Percentiles rank a stretch among this genome's conserved stretches.
phyloP scores from a whole-genome alignment of 176 grass and related monocot species.

The Dendrocalamus sinicus region DNA sequence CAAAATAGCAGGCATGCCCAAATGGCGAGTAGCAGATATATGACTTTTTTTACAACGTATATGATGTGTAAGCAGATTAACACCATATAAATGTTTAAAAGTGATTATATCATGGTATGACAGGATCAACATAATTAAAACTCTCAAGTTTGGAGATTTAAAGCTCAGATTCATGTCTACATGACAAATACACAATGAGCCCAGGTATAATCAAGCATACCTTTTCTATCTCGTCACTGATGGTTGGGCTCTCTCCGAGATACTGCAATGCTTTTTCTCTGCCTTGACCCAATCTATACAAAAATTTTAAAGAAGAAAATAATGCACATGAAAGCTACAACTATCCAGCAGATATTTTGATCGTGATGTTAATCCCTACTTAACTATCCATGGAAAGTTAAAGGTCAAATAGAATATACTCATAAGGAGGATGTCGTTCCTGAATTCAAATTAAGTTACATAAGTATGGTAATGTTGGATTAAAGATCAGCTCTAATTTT shows the following conservation, averaged over 20 bases:
- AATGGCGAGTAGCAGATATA: neutral
- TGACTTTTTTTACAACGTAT: neutral
- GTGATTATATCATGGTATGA: neutral
- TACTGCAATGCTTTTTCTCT: slow-evolving; percentile 91
- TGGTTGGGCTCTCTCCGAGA: slow-evolving; percentile 70
- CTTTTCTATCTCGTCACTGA: slow-evolving; percentile 90
- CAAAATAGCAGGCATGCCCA: neutral
- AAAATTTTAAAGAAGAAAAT: slow-evolving; percentile 12
- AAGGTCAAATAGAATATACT: neutral
- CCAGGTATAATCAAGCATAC: slow-evolving; percentile 41
- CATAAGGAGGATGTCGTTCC: neutral
- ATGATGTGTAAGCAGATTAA: neutral
- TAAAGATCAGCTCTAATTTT: neutral
- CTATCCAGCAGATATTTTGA: neutral
- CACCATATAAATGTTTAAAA: neutral
- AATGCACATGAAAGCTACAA: slow-evolving; percentile 8
- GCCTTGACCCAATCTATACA: slow-evolving; percentile 80
- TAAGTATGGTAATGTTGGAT: neutral
- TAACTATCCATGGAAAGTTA: neutral
- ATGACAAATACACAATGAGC: slow-evolving; percentile 2
- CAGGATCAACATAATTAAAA: neutral
- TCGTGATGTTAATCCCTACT: neutral
- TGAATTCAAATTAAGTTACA: neutral
- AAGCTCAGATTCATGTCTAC: neutral
- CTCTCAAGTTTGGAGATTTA: neutral